Percentiles rank a stretch among this genome's conserved stretches.
Conservation (phyloP, 2,329 filamentous ascomycete species). For the Curvularia eragrostidis region DNA sequence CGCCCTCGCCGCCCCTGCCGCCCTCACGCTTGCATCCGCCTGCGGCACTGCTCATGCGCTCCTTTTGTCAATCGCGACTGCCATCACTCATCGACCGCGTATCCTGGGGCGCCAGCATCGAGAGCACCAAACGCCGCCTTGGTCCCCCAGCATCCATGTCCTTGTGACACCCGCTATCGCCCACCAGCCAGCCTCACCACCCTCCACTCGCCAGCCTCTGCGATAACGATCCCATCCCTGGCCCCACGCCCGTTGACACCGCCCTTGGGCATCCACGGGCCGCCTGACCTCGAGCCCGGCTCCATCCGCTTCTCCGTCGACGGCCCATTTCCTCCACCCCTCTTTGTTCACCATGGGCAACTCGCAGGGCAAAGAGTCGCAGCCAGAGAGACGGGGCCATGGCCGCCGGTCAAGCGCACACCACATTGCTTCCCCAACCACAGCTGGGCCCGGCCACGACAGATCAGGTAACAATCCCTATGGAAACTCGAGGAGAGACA, state of each 20-base stretch:
- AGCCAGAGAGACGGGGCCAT: slow-evolving; percentile 45
- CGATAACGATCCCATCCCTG: slow-evolving; percentile 24
- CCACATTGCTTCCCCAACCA: slow-evolving; percentile 40
- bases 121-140: slow-evolving; percentile 16
- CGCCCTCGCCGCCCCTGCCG: background rate
- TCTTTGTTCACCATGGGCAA: slow-evolving; percentile 52
- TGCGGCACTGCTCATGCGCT: slow-evolving; percentile 23
- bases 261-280: slow-evolving; percentile 28
- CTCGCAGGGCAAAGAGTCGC: slow-evolving; percentile 57
- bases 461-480: slow-evolving; percentile 49
- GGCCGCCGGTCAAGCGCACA: slow-evolving; percentile 45
- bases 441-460: slow-evolving; percentile 36
- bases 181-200: slow-evolving; percentile 25
- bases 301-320: slow-evolving; percentile 23
- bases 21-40: background rate
- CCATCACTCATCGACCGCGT: slow-evolving; percentile 14
- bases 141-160: slow-evolving; percentile 41
- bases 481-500: slow-evolving; percentile 53
- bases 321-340: slow-evolving; percentile 11
- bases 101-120: slow-evolving; percentile 23
- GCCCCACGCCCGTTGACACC: slow-evolving; percentile 20
- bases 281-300: slow-evolving; percentile 27
- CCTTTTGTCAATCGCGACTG: slow-evolving; percentile 21
- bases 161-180: slow-evolving; percentile 49
- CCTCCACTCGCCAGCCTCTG: slow-evolving; percentile 19